Percentiles rank a stretch among this genome's conserved stretches.
Evolutionary conservation across 2,329 filamentous ascomycete genomes (phyloP).

Genomic region (Penicillium nordicum): DNA sequence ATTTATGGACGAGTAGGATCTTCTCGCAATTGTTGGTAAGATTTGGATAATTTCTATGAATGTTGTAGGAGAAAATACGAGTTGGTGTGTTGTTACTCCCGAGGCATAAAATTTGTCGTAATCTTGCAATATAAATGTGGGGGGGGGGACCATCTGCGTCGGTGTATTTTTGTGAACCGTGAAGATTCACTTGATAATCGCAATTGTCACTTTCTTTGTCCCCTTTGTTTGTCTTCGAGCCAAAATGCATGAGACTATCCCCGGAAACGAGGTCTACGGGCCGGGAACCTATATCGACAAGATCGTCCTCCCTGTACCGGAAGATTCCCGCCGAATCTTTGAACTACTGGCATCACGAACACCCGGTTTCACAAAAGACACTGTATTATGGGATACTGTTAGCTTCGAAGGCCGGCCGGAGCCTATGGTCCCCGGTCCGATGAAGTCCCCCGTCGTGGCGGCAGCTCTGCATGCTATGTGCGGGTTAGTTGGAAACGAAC

Average conservation of each 20-base stretch:
- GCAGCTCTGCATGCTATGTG: slow-evolving; percentile 46
- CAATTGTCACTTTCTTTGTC: neutral
- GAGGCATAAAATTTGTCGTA: neutral
- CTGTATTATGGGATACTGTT: slow-evolving; percentile 29
- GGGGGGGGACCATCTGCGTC: too few relatives aligned
- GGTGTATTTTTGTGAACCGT: neutral
- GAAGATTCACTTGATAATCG: neutral
- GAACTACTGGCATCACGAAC: slow-evolving; percentile 37
- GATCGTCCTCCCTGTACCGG: slow-evolving; percentile 34
- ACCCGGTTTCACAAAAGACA: slow-evolving; percentile 41
- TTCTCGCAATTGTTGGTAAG: neutral
- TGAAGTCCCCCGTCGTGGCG: slow-evolving; percentile 44
- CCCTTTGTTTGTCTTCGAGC: neutral
- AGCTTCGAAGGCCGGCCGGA: slow-evolving; percentile 40
- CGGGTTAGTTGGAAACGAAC: slow-evolving; percentile 43
- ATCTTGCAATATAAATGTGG: neutral
- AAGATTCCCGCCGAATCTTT: slow-evolving; percentile 41
- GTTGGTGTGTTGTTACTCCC: neutral
- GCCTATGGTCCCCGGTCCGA: slow-evolving; percentile 44
- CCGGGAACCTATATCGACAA: slow-evolving; percentile 43
- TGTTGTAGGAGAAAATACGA: neutral
- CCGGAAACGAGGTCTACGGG: slow-evolving; percentile 34
- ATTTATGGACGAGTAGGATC: neutral
- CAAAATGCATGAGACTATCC: slow-evolving; percentile 13
- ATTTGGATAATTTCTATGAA: neutral